Evolutionary conservation across 108 stramenopile species (phyloP).

Genomic region (Fragilaria radians): DNA sequence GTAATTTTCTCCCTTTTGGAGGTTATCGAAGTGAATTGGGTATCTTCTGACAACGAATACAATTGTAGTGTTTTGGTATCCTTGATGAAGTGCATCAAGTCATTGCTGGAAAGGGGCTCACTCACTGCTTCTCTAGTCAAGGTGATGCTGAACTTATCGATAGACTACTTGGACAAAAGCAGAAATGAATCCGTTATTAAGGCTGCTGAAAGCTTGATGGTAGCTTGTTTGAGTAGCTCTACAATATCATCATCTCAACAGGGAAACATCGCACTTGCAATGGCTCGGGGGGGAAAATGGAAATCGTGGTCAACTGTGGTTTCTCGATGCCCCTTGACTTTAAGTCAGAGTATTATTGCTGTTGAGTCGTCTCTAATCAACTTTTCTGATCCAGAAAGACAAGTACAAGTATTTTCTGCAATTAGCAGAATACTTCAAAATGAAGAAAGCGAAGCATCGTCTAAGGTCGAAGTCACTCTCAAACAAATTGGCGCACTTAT

Average conservation of each 20-base stretch:
- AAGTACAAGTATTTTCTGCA: conserved; percentile 33
- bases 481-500: conserved; percentile 43
- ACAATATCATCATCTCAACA: conserved; percentile 31
- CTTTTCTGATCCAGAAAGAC: conserved; percentile 22
- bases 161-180: conserved; percentile 16
- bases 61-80: conserved; percentile 14
- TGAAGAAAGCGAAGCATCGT: conserved; percentile 16
- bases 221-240: conserved; percentile 31
- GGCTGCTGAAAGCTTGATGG: conserved; percentile 31
- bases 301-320: conserved; percentile 53
- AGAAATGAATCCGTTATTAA: conserved; percentile 12
- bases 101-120: conserved; percentile 9
- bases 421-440: conserved; percentile 32
- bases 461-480: conserved; percentile 28
- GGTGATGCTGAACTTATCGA: conserved; percentile 35
- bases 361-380: conserved; percentile 42
- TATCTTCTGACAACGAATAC: conserved; percentile 3
- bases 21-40: conserved; percentile 23
- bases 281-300: conserved; percentile 44
- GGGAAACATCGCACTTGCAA: conserved; percentile 20
- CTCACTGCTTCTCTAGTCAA: conserved; percentile 18
- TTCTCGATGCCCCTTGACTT: conserved; percentile 12
- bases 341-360: conserved; percentile 38
- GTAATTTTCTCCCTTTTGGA: conserved; percentile 37
- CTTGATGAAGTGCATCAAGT: conserved; percentile 12